Base-by-base conservation (phyloP, 306 rosid genomes). In the Vigna hirtella region DNA sequence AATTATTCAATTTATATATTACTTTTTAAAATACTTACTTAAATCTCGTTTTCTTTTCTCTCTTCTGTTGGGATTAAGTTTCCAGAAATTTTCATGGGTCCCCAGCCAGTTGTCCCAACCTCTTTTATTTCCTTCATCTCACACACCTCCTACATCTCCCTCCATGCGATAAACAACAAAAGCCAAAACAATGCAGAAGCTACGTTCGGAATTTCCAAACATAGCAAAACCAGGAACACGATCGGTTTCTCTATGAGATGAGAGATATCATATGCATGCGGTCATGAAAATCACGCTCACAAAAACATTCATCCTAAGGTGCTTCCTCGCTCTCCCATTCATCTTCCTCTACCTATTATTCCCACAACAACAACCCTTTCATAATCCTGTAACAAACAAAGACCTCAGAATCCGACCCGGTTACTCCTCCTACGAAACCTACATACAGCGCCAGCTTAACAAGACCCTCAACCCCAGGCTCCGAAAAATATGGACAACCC, bases 401-500 rank as follows among this genome's bases (percentile, higher is more conserved):
- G 93, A 58, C 71, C 82, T 95, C 43, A 83, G 36, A 56, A 95
- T 95, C 83, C 90, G 99, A 82, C 92, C 97, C n/a, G 98, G 99
- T 2, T 95, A 91, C 84, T 14, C 89, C 4, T 89, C 98, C 49
- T 95, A 95, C 85, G 88, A 92, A 0, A 32, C 83, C 2, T 95
- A 95, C 93, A 79, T 95, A 24, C 87, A 90, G 66, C 89, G 86
- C 56, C 98, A 95, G 72, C 96, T 95, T 15, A 84, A 86, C 89
- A 95, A 95, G 84, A 95, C 98, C 56, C 93, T 91, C 69, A 91
- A 95, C 84, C 98, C 98, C 0, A 89, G 61, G 28, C 99, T 95
- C 50, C 82, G 98, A 0, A 80, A 88, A 45, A 80, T 95, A 73
- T 95, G 99, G 99, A 93, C 88, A 14, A 95, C 98, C 26, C 91